Base-by-base conservation (phyloP, 2,329 filamentous ascomycete genomes). In the Nigrospora osmanthi region DNA sequence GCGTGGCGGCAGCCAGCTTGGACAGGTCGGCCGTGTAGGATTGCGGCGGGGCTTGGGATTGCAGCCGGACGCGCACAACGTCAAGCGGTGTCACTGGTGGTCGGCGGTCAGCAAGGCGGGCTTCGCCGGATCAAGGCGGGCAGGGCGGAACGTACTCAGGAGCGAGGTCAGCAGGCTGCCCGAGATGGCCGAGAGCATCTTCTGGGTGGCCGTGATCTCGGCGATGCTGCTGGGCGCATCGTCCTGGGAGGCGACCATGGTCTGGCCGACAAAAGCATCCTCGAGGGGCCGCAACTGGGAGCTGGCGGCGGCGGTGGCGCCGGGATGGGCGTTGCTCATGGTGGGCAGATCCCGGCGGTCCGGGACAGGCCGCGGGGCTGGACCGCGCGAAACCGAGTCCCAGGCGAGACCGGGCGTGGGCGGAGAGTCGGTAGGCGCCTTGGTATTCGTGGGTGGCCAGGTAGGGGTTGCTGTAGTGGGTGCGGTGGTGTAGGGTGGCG, bases 151-250 rank as follows among this genome's bases (percentile, higher is more conserved):
- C 78, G 53, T 75, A 95, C 90, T 88, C 36, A 97, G 76, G 23
- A 97, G 66, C 16, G 89, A 93, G 10, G 91, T 97, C 51, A 97
- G 65, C 46, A 98, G 68, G 66, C 90, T 97, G 48, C 93, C 93
- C 44, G 85, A 85, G 53, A 91, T 87, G 41, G 93, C 93, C 46
- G 91, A 95, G 44, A 95, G 65, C 93, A 98, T 98, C 71, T 91
- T 93, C 70, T 97, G 91, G 12, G 76, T 67, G 17, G 89, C 78
- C 6, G 90, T 89, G 52, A 94, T 88, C 49, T 91, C 82, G 23
- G 74, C 66, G 34, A 70, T 69, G 35, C 72, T 67, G 45, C 67
- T 65, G 23, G 7, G 63, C 44, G 59, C 57, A 33, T 67, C 65
- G 49, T 62, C 57, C 30, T 61, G 52, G 9, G 59, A 55, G 4